Percentiles rank a stretch among this genome's conserved stretches.
phyloP scores from a whole-genome alignment of 441 rosid genomes.

The Corymbia calophylla region DNA sequence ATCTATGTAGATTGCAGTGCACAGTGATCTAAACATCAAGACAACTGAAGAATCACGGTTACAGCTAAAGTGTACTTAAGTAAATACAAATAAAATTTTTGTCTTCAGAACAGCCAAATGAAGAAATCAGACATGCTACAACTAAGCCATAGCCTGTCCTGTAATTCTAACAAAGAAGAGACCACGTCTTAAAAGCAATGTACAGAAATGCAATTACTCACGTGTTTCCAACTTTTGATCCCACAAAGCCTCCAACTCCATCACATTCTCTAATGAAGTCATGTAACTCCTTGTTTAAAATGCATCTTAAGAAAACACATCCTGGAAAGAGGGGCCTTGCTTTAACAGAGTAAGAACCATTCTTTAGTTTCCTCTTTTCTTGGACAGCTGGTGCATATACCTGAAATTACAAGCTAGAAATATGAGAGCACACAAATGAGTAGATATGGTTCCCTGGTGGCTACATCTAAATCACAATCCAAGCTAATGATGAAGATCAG shows the following conservation, averaged over 20 bases:
- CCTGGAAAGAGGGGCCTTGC: slow-evolving; percentile 63
- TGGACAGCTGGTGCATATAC: slow-evolving; percentile 69
- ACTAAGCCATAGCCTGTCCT: not conserved
- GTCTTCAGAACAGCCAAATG: not conserved
- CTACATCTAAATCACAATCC: not conserved
- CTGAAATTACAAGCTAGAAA: slow-evolving; percentile 24
- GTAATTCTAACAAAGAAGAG: not conserved
- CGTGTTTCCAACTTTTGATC: slow-evolving; percentile 78
- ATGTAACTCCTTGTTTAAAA: slow-evolving; percentile 76
- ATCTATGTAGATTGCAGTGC: not conserved
- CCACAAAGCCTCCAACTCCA: slow-evolving; percentile 81
- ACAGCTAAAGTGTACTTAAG: not conserved
- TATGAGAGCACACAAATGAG: not conserved
- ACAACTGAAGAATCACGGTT: not conserved
- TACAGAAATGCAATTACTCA: slow-evolving; percentile 21
- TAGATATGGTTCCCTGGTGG: not conserved
- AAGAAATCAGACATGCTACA: not conserved
- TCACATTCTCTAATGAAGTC: slow-evolving; percentile 55
- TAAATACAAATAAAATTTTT: not conserved
- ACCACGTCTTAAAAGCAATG: not conserved
- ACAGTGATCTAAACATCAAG: not conserved
- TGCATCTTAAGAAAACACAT: slow-evolving; percentile 64
- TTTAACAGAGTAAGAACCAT: slow-evolving; percentile 51
- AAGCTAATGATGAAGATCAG: not conserved
- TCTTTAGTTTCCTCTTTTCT: slow-evolving; percentile 61